Evolutionary conservation across 75 land plant genomes (phyloP), one percentile per base, ranked within the genome.

Genomic region (Larix kaempferi): DNA sequence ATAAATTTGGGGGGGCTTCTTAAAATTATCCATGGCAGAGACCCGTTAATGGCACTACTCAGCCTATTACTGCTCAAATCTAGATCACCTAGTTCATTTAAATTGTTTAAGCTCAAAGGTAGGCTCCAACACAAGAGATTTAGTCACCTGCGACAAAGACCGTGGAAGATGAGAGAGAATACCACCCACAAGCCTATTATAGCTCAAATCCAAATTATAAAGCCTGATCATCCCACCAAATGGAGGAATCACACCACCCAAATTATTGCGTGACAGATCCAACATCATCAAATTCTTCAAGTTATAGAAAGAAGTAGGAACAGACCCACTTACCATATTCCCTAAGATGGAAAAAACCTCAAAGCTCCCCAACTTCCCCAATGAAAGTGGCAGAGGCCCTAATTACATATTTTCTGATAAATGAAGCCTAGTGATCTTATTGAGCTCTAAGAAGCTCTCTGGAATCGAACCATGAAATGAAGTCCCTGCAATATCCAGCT

Each of bases 321-420:
- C 1, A 54, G 56, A 54, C 4, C 56, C 56, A 23, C 27, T 52
- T 5, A 73, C 17, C 26, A 2, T 49, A 16, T 73, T 73, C 27
- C 25, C 49, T 49, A 7, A 49, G 6, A 73, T 4, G 4, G 56
- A 49, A 13, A 73, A 2, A n/a, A 25, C 74, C 26, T 49, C 13
- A 26, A 73, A 52, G 22, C 5, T 71, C 6, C 77, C 25, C 17
- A 82, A 77, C 25, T 77, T 84, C 56, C 66, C 61, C 77, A 95
- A 76, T 11, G 83, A 49, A 13, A 78, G 29, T 3, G 79, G 55
- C 3, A 95, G 27, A 14, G 59, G 5, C 54, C 95, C 88, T 1
- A 88, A 77, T 19, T 92, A 81, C 21, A 74, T n/a, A 56, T 95
- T 95, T 4, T 39, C 71, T 33, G 81, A 87, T n/a, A 91, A 29